Base-by-base conservation (phyloP, 2,329 filamentous ascomycete genomes). In the Venturia oleaginea region DNA sequence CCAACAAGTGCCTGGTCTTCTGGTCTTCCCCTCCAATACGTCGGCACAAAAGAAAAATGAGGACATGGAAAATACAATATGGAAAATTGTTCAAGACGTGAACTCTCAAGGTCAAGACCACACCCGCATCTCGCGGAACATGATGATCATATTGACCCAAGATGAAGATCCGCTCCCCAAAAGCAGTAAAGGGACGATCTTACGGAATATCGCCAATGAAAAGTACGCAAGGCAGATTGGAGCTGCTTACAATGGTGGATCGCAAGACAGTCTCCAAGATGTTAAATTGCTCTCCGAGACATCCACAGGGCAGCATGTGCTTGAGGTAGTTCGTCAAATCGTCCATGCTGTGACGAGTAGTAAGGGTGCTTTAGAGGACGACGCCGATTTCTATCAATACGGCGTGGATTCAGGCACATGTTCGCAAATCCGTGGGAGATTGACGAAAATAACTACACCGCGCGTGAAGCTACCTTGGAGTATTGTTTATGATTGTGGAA, bases 81-180 rank as follows among this genome's bases (percentile, higher is more conserved):
- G 78, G 77, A 78, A 81, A 0, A 73, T 77, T 0, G 75, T 87
- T 0, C 74, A 82, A 62, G 74, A 75, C 2, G 82, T 81, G 0
- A 86, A 87, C 65, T 69, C 73, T 0, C 15, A 78, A 77, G 22
- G 82, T 79, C 67, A 73, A 48, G 80, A 78, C 0, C 87, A 84
- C 68, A 80, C 80, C 0, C 78, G 78, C 17, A 78, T 86, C 1
- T 80, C 79, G 0, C 77, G 72, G n/a, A 82, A 84, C 2, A 78
- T 87, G 70, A 74, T 87, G 0, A 71, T 79, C 0, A 69, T 85
- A 2, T 72, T 84, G 2, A 74, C 61, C 3, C 30, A 10, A 17
- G 13, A n/a, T 10, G 30, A 24, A 10, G 30, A 32, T 13, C 40
- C 61, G 4, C 38, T 62, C 3, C 24, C 38, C 11, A 62, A 62